Evolutionary conservation across 208 protist species (phyloP).

Genomic region (Acanthamoeba lenticulata): DNA sequence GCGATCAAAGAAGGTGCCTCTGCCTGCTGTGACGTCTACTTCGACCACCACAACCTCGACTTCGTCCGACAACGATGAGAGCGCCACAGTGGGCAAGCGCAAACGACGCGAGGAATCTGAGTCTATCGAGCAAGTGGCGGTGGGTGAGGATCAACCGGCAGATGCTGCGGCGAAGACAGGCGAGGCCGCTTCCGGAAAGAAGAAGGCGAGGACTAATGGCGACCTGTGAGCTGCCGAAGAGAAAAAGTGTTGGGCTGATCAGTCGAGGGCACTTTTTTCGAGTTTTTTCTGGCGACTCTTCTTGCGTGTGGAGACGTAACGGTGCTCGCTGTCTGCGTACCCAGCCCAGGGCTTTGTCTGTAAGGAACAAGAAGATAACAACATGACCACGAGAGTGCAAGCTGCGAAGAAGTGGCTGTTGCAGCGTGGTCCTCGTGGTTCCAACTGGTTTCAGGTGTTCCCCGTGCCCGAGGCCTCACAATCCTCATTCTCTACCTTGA

Average conservation of each 20-base stretch:
- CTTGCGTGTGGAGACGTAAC: no score
- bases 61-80: background rate
- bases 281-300: no score
- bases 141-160: background rate
- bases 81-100: conserved; percentile 33
- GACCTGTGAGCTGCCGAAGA: no score
- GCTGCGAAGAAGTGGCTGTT: background rate
- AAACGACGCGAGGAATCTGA: background rate
- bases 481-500: background rate
- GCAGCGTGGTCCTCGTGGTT: background rate
- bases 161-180: background rate
- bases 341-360: no score
- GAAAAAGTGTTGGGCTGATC: no score
- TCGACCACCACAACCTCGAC: background rate
- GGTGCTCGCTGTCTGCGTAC: no score
- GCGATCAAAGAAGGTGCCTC: conserved; percentile 31
- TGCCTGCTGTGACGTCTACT: background rate
- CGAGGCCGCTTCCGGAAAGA: background rate
- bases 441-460: conserved; percentile 28
- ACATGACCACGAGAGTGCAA: background rate
- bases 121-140: background rate
- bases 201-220: background rate
- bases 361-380: background rate
- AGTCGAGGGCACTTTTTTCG: no score
- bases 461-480: background rate